Conservation (phyloP, 345 rosid genomes). For the Excoecaria cochinchinensis region DNA sequence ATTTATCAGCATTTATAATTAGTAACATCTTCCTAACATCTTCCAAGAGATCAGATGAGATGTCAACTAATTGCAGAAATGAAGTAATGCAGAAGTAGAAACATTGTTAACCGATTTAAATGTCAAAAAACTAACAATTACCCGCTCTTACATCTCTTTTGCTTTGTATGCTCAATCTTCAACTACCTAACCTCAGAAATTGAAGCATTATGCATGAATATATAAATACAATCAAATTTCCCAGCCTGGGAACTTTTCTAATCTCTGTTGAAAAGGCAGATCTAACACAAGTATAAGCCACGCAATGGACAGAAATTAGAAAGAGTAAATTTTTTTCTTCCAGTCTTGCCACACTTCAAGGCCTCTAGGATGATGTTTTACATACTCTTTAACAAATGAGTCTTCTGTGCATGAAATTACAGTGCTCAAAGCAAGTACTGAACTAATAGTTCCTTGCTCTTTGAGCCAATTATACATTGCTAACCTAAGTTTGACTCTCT, state of each 20-base stretch:
- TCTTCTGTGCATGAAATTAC: constrained; percentile 46
- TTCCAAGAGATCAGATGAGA: no score
- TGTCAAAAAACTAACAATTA: not conserved
- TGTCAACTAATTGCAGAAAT: no score
- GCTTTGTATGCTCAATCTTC: not conserved
- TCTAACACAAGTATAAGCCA: not conserved
- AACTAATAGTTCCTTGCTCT: constrained; percentile 39
- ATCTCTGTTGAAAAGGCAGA: not conserved
- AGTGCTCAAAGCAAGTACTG: constrained; percentile 43
- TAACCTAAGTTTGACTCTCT: constrained; percentile 55
- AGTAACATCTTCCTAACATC: no score
- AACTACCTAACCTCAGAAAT: not conserved
- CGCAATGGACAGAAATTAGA: constrained; percentile 5
- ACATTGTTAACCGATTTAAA: not conserved
- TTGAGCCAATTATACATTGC: constrained; percentile 72
- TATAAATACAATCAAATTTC: not conserved
- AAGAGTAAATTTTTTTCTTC: constrained; percentile 39
- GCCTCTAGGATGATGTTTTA: constrained; percentile 57
- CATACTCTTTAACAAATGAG: constrained; percentile 37
- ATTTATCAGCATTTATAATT: no score
- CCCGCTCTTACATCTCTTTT: not conserved
- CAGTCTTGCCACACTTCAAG: constrained; percentile 55
- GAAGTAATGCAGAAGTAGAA: not conserved
- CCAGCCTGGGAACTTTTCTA: not conserved
- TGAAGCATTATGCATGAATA: not conserved